Evolutionary conservation across 257 asterid species (phyloP).

Genomic region (Leptodermis oblonga): DNA sequence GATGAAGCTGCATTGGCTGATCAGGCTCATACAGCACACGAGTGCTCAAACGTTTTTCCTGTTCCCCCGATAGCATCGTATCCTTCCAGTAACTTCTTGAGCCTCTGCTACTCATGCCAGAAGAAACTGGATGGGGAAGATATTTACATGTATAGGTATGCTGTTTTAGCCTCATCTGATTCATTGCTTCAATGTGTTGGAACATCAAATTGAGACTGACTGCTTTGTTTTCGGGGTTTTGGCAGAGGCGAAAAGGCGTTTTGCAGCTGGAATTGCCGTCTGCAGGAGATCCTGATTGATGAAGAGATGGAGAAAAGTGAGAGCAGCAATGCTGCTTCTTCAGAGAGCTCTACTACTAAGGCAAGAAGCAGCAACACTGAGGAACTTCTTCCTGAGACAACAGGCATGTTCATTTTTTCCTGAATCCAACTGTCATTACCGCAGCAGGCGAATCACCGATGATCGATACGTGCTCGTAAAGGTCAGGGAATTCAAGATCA

Average conservation of each 20-base stretch:
- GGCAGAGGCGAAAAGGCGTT: constrained; percentile 88
- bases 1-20: constrained; percentile 23
- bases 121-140: constrained; percentile 85
- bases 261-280: constrained; percentile 78
- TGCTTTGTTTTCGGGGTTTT: constrained; percentile 18
- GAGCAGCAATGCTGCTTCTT: constrained; percentile 17
- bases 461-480: constrained; percentile 34
- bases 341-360: constrained; percentile 31
- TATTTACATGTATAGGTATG: constrained; percentile 82
- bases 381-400: constrained; percentile 32
- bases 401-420: constrained; percentile 34
- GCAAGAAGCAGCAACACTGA: constrained; percentile 26
- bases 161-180: background rate
- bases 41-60: too few relatives aligned
- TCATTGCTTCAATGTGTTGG: background rate
- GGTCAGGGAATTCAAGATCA: constrained; percentile 32
- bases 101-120: constrained; percentile 68
- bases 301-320: constrained; percentile 52
- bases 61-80: constrained; percentile 28
- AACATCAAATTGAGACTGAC: background rate
- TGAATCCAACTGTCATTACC: constrained; percentile 12
- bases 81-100: constrained; percentile 58
- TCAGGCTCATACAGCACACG: constrained; percentile 25
- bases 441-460: constrained; percentile 30
- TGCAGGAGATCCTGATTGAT: constrained; percentile 63